phyloP scores from a whole-genome alignment of 1,284 basidiomycete species.

The Coriolopsis trogii region DNA sequence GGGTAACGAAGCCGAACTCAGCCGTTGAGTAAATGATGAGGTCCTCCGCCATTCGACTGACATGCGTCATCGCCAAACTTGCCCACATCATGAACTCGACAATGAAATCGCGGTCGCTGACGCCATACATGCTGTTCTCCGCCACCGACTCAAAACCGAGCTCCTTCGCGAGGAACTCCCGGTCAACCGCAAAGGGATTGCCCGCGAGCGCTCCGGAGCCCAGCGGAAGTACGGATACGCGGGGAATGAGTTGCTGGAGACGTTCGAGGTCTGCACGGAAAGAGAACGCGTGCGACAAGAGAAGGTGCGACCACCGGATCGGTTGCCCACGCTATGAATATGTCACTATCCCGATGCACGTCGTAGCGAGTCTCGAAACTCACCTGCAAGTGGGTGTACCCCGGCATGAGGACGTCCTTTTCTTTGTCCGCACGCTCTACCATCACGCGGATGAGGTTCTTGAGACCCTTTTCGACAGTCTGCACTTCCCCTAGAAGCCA shows the following conservation, averaged over 20 bases:
- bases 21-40: conserved; percentile 96
- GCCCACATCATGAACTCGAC: conserved; percentile 98
- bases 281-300: conserved; percentile 94
- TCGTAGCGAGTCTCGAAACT: conserved; percentile 24
- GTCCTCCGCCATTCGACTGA: conserved; percentile 95
- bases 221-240: conserved; percentile 91
- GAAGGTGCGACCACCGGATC: conserved; percentile 96
- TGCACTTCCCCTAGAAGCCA: conserved; percentile 89
- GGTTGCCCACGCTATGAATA: conserved; percentile 85
- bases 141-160: conserved; percentile 85
- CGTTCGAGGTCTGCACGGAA: conserved; percentile 89
- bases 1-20: conserved; percentile 93
- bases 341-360: neutral
- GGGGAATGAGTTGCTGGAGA: conserved; percentile 82
- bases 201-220: conserved; percentile 96
- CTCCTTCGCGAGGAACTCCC: conserved; percentile 85
- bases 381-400: conserved; percentile 97
- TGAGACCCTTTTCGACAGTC: conserved; percentile 73
- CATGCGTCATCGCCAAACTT: conserved; percentile 89
- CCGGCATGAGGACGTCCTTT: conserved; percentile 89
- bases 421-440: conserved; percentile 91
- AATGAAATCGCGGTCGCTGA: conserved; percentile 96
- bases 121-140: conserved; percentile 94
- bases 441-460: conserved; percentile 85
- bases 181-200: conserved; percentile 92